These are phyloP conservation scores for Globisporangium uncinulatum DNA, from an alignment of 352 stramenopile genomes.

Conservation along the genomic window DNA sequence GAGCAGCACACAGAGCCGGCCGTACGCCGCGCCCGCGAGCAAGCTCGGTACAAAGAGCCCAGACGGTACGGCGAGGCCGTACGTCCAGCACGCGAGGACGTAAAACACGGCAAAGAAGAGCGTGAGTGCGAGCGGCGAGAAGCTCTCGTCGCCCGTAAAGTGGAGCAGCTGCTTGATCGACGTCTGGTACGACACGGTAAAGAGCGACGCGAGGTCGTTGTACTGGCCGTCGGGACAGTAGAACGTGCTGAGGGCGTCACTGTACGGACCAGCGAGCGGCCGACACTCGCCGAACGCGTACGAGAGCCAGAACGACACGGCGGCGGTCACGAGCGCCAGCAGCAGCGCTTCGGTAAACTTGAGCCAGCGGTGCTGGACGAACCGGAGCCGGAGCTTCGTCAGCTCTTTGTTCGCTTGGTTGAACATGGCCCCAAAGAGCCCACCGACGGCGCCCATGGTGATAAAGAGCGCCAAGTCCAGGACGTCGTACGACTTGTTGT, in stretches of 20 bases:
- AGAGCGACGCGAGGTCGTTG: slow-evolving; percentile 96
- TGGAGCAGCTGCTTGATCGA: slow-evolving; percentile 96
- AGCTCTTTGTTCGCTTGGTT: slow-evolving; percentile 94
- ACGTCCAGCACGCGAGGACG: slow-evolving; percentile 89
- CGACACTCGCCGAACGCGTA: slow-evolving; percentile 65
- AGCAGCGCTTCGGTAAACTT: slow-evolving; percentile 57
- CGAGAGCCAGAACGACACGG: slow-evolving; percentile 53
- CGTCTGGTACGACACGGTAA: slow-evolving; percentile 92
- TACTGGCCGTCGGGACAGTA: slow-evolving; percentile 94
- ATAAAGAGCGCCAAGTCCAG: slow-evolving; percentile 95
- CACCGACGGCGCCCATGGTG: slow-evolving; percentile 95
- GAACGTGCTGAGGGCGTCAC: slow-evolving; percentile 39
- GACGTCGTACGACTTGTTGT: slow-evolving; percentile 82
- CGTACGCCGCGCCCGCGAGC: slow-evolving; percentile 93
- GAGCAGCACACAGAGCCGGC: slow-evolving; percentile 49
- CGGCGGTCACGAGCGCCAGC: slow-evolving; percentile 51
- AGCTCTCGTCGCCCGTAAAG: background rate
- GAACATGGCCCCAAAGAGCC: slow-evolving; percentile 95
- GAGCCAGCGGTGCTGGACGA: slow-evolving; percentile 47
- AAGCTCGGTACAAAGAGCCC: slow-evolving; percentile 96
- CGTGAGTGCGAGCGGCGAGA: slow-evolving; percentile 18
- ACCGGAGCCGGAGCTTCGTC: slow-evolving; percentile 76
- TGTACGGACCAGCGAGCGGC: slow-evolving; percentile 43
- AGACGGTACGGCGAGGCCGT: slow-evolving; percentile 94
- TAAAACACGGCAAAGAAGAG: slow-evolving; percentile 74